Evolutionary conservation across 495 filamentous ascomycete genomes (phyloP).

Genomic region (Parathielavia appendiculata): DNA sequence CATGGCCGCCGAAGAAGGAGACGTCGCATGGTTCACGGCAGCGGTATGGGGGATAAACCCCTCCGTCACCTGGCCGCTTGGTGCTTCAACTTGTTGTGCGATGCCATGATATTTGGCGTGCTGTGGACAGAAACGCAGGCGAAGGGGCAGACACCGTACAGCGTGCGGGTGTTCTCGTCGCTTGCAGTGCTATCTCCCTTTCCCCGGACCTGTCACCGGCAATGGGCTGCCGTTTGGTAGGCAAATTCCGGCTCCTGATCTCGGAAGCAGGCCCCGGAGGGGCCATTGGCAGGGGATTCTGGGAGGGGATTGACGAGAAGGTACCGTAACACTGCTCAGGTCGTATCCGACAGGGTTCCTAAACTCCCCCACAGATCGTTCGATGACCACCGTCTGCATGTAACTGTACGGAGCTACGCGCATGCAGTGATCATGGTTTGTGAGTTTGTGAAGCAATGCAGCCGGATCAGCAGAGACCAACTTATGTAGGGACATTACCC

Average conservation of each 20-base stretch:
- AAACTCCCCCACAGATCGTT: slow-evolving; percentile 14
- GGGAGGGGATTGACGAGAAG: background rate
- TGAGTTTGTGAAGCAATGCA: background rate
- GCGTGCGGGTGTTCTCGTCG: no score
- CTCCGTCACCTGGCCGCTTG: no score
- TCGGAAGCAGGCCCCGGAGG: background rate
- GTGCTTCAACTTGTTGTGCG: no score
- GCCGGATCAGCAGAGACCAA: background rate
- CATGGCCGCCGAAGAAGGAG: no score
- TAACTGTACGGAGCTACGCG: background rate
- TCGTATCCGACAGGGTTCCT: slow-evolving; percentile 5
- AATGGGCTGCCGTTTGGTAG: background rate
- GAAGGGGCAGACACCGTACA: no score
- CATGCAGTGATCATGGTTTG: background rate
- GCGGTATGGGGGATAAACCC: no score
- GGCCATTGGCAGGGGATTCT: background rate
- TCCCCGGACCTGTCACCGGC: background rate
- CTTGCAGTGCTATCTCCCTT: background rate
- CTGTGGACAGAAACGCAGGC: no score
- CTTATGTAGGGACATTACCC: no score
- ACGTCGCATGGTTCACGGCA: no score
- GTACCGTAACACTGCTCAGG: slow-evolving; percentile 1
- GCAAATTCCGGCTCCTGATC: slow-evolving; percentile 2
- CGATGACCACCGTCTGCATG: slow-evolving; percentile 5
- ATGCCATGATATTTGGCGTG: no score